These are phyloP conservation scores for Pleurotus tuoliensis DNA, from an alignment of 768 basidiomycete species.

Conservation along the genomic window DNA sequence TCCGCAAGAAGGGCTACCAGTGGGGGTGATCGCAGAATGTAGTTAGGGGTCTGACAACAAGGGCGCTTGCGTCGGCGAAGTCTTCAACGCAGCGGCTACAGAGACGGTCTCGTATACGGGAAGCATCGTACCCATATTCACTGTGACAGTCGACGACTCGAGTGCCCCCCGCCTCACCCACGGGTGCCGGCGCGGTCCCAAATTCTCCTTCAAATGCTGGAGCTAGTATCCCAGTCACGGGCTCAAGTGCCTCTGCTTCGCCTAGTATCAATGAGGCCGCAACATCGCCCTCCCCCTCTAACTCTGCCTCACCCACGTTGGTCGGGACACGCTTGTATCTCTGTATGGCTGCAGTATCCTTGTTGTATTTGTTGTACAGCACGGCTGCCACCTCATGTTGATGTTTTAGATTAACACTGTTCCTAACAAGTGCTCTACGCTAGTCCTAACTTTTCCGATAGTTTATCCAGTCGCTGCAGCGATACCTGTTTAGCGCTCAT, in stretches of 20 bases:
- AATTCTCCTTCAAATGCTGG: too few relatives aligned
- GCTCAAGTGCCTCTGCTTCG: neutral
- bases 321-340: too few relatives aligned
- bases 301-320: neutral
- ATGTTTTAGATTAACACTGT: too few relatives aligned
- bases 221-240: neutral
- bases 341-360: too few relatives aligned
- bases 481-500: too few relatives aligned
- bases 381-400: too few relatives aligned
- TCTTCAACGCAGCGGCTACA: neutral
- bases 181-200: too few relatives aligned
- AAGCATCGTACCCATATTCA: neutral
- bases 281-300: neutral
- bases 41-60: constrained; percentile 21
- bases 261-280: neutral
- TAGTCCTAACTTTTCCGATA: too few relatives aligned
- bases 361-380: too few relatives aligned
- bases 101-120: neutral
- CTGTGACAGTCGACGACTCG: neutral
- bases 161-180: neutral
- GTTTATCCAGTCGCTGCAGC: too few relatives aligned
- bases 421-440: too few relatives aligned
- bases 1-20: too few relatives aligned
- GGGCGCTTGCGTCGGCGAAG: constrained; percentile 20
- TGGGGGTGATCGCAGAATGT: neutral